Conservation (phyloP, 805 yeast genomes). For the Wickerhamiella siamensis region DNA sequence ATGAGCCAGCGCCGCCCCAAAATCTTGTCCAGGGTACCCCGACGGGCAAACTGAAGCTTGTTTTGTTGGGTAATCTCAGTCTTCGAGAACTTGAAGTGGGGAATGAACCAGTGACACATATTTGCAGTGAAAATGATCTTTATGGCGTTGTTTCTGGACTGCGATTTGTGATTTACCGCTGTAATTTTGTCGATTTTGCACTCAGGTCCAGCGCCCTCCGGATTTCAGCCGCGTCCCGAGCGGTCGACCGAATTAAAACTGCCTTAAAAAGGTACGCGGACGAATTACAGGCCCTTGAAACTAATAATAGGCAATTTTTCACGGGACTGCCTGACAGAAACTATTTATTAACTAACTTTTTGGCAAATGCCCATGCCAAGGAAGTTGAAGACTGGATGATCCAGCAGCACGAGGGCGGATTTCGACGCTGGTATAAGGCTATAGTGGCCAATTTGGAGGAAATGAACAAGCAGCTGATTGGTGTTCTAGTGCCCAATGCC, state of each 20-base stretch:
- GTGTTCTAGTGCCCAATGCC: not conserved
- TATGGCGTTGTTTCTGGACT: not conserved
- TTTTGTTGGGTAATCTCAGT: not conserved
- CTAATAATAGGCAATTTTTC: not conserved
- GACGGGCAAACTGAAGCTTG: not conserved
- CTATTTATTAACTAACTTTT: not conserved
- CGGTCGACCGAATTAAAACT: not conserved
- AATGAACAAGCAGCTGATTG: not conserved
- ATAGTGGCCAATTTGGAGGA: constrained; percentile 6
- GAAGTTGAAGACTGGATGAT: constrained; percentile 12
- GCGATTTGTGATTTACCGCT: not conserved
- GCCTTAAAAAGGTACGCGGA: not conserved
- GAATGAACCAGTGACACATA: not conserved
- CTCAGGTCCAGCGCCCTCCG: not conserved
- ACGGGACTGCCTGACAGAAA: not conserved
- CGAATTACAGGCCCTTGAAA: not conserved
- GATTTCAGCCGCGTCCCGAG: not conserved
- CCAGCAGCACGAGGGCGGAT: constrained; percentile 17
- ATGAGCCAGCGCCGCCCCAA: not conserved
- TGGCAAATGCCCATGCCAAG: not conserved
- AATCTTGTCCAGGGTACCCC: not conserved
- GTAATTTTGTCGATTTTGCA: not conserved
- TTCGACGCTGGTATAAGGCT: constrained; percentile 15
- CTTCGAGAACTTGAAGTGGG: not conserved
- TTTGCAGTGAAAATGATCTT: not conserved